Conservation (phyloP, 2,329 filamentous ascomycete species). For the Fusarium sp. region DNA sequence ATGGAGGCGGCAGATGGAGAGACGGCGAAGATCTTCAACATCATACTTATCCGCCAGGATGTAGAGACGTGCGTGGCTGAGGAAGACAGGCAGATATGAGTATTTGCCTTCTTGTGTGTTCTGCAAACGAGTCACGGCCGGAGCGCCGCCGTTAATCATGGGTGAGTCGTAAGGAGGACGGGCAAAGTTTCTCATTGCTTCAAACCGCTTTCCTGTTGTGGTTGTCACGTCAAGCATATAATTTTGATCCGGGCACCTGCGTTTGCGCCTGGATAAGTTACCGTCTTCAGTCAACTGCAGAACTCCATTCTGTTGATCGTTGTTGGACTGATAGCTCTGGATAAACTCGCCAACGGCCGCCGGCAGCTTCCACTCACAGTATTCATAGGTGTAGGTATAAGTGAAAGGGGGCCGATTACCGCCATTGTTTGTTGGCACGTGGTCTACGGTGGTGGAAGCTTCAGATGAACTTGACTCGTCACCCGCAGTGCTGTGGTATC, state of each 20-base stretch:
- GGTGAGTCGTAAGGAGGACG: neutral
- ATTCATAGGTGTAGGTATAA: neutral
- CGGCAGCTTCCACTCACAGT: slow-evolving; percentile 5
- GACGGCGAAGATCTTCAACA: slow-evolving; percentile 27
- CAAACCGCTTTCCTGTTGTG: slow-evolving; percentile 21
- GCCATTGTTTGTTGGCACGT: neutral
- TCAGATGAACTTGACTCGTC: neutral
- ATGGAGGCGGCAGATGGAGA: slow-evolving; percentile 39
- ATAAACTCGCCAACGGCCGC: slow-evolving; percentile 17
- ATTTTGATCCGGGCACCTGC: slow-evolving; percentile 3
- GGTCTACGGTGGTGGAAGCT: slow-evolving; percentile 22
- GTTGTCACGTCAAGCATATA: neutral
- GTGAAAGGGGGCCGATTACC: neutral
- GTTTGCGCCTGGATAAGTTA: neutral
- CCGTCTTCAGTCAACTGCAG: neutral
- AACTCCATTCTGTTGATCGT: neutral
- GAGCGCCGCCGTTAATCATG: neutral
- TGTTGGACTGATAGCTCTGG: neutral
- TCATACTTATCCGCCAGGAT: slow-evolving; percentile 44
- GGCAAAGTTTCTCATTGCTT: slow-evolving; percentile 27
- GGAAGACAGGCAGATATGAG: slow-evolving; percentile 34
- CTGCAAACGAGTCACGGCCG: neutral
- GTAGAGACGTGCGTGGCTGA: slow-evolving; percentile 42
- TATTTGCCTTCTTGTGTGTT: neutral
- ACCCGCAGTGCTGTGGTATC: neutral